Evolutionary conservation across 225 moss, liverwort and hornwort species (phyloP), one percentile per base, ranked within the genome.

Genomic region (Marchantia paleacea): DNA sequence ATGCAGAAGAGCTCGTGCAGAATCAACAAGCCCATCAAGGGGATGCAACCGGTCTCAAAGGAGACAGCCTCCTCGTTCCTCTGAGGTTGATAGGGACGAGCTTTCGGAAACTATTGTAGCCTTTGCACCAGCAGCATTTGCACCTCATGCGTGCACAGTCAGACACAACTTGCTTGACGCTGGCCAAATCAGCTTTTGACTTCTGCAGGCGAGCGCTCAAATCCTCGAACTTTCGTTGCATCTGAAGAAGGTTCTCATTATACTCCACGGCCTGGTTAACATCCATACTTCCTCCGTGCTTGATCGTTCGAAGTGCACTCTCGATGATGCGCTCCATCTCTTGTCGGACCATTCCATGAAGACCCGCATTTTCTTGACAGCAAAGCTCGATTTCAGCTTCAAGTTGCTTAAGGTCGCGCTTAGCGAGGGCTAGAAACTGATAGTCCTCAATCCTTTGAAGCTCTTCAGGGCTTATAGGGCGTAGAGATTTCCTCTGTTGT

Each of bases 61-160:
- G 39, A 39, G 39, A 39, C 39, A 39, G 39, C 5, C 39, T 39
- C 39, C 39, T 39, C 39, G 39, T 39, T 39, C 39, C 39, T 39
- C 39, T 39, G 39, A 39, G 39, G 39, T 39, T 39, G 39, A 58
- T 58, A 3, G 18, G 58, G 58, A 58, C 10, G 58, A 58, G 58
- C 58, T 58, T 58, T 6, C 58, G 58, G 18, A 58, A 6, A 58
- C 12, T 20, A 58, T 6, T 16, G 58, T 20, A 58, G n/a, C 65
- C 26, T 65, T 12, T 65, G 65, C 65, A 65, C 65, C 65, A 65
- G 13, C 65, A 65, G 65, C 65, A 65, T 65, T 24, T 24, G 65
- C 65, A 65, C 7, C 65, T 28, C 25, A 65, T 24, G 3, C n/a
- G 65, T 11, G 10, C 26, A 24, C 26, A 24, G 24, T 57, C 57